Percentiles rank a stretch among this genome's conserved stretches.
Evolutionary conservation across 2,329 filamentous ascomycete genomes (phyloP).

Genomic region (Capronia epimyces): DNA sequence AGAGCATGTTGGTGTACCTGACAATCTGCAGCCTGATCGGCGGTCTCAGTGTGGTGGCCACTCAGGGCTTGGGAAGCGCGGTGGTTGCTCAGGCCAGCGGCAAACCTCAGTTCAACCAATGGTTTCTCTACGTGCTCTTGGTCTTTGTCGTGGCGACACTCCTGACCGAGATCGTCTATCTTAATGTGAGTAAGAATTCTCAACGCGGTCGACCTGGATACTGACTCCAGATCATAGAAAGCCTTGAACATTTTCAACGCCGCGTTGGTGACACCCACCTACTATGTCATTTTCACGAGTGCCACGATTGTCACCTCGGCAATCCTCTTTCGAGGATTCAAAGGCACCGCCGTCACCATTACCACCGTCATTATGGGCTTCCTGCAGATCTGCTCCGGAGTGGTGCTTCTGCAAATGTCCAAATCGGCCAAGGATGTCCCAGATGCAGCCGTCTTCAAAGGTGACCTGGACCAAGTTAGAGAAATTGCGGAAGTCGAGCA

Average conservation of each 20-base stretch:
- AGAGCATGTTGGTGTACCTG: conserved; percentile 96
- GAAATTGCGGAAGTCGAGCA: conserved; percentile 94
- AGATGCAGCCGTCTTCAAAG: conserved; percentile 83
- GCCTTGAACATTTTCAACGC: conserved; percentile 95
- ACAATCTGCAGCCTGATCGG: conserved; percentile 94
- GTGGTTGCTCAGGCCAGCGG: conserved; percentile 82
- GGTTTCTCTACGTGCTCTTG: conserved; percentile 89
- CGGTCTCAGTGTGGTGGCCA: conserved; percentile 88
- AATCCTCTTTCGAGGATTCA: conserved; percentile 88
- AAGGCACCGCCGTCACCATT: conserved; percentile 74
- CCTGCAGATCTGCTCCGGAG: conserved; percentile 85
- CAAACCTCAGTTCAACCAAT: conserved; percentile 86
- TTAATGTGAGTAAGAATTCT: conserved; percentile 66
- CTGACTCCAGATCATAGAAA: conserved; percentile 62
- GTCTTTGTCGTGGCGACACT: conserved; percentile 88
- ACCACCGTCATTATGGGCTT: conserved; percentile 90
- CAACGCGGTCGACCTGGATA: not conserved
- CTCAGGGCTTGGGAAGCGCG: conserved; percentile 84
- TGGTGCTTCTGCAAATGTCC: conserved; percentile 88
- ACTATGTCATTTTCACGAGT: conserved; percentile 97
- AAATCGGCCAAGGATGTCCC: conserved; percentile 98
- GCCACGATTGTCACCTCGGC: conserved; percentile 92
- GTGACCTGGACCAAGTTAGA: conserved; percentile 89
- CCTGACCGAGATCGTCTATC: conserved; percentile 85
- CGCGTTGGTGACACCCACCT: conserved; percentile 92